phyloP scores from a whole-genome alignment of 2,329 filamentous ascomycete genomes.

The Botrytis pseudocinerea region DNA sequence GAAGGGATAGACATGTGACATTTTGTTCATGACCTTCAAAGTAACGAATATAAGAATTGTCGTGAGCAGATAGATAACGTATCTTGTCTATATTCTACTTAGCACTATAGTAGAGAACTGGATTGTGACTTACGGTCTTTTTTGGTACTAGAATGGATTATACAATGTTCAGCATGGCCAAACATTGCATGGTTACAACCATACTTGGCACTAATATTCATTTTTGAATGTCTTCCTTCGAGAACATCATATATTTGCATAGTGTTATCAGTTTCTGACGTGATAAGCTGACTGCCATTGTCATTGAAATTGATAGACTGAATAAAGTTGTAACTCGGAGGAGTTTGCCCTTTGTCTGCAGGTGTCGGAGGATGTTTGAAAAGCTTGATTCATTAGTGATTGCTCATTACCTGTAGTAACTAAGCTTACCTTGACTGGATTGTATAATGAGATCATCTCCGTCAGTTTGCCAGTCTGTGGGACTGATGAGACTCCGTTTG shows the following conservation, averaged over 20 bases:
- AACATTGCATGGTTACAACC: slow-evolving; percentile 93
- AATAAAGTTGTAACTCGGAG: slow-evolving; percentile 56
- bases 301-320: slow-evolving; percentile 97
- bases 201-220: slow-evolving; percentile 92
- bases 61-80: slow-evolving; percentile 85
- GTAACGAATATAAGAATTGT: slow-evolving; percentile 95
- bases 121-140: slow-evolving; percentile 67
- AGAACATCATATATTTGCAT: slow-evolving; percentile 94
- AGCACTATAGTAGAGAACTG: neutral
- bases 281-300: slow-evolving; percentile 87
- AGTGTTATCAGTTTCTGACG: slow-evolving; percentile 89
- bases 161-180: slow-evolving; percentile 81
- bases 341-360: slow-evolving; percentile 43
- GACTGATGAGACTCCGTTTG: slow-evolving; percentile 32
- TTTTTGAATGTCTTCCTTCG: slow-evolving; percentile 86
- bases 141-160: slow-evolving; percentile 95
- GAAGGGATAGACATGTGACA: slow-evolving; percentile 81
- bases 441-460: slow-evolving; percentile 75
- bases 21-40: slow-evolving; percentile 85
- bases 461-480: slow-evolving; percentile 60
- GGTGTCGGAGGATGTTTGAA: slow-evolving; percentile 58
- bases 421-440: slow-evolving; percentile 70
- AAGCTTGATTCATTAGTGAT: slow-evolving; percentile 46
- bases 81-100: slow-evolving; percentile 63
- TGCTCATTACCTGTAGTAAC: slow-evolving; percentile 16